Evolutionary conservation across 2,329 filamentous ascomycete species (phyloP).

Genomic region (Aspergillus fumigatus): DNA sequence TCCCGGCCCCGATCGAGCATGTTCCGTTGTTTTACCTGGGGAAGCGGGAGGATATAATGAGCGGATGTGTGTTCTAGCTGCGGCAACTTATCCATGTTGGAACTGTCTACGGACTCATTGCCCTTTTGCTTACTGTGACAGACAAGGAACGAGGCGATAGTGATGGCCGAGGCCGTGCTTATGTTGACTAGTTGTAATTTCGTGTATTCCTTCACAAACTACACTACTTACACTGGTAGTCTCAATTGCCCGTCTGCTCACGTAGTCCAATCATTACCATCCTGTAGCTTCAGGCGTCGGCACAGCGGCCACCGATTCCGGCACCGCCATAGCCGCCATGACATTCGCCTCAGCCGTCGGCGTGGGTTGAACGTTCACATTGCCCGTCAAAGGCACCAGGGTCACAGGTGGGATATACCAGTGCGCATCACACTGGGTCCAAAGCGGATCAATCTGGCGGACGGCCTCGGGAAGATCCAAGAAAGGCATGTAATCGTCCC

Average conservation of each 20-base stretch:
- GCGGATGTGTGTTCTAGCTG: slow-evolving; percentile 38
- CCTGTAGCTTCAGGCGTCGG: slow-evolving; percentile 1
- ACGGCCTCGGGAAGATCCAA: slow-evolving; percentile 18
- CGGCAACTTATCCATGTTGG: too few relatives aligned
- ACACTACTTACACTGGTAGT: not conserved
- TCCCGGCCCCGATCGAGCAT: slow-evolving; percentile 33
- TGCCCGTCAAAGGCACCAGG: slow-evolving; percentile 10
- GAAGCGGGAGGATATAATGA: slow-evolving; percentile 63
- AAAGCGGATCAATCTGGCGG: slow-evolving; percentile 12
- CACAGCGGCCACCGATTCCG: not conserved
- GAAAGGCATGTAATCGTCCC: slow-evolving; percentile 19
- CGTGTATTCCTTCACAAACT: not conserved
- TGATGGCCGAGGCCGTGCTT: too few relatives aligned
- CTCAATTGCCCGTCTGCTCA: not conserved
- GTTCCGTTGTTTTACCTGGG: slow-evolving; percentile 53
- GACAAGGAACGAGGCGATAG: too few relatives aligned
- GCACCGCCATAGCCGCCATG: slow-evolving; percentile 1
- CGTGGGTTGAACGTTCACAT: not conserved
- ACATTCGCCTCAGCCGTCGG: not conserved
- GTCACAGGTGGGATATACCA: slow-evolving; percentile 23
- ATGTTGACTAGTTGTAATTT: too few relatives aligned
- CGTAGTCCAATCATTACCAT: not conserved
- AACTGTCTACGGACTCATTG: too few relatives aligned
- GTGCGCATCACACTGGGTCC: slow-evolving; percentile 13
- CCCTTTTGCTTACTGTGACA: too few relatives aligned